A percentile compares a stretch with the other conserved stretches of the same genome.
phyloP scores from a whole-genome alignment of 129 eudicot species.

The Flaveria sonorensis region DNA sequence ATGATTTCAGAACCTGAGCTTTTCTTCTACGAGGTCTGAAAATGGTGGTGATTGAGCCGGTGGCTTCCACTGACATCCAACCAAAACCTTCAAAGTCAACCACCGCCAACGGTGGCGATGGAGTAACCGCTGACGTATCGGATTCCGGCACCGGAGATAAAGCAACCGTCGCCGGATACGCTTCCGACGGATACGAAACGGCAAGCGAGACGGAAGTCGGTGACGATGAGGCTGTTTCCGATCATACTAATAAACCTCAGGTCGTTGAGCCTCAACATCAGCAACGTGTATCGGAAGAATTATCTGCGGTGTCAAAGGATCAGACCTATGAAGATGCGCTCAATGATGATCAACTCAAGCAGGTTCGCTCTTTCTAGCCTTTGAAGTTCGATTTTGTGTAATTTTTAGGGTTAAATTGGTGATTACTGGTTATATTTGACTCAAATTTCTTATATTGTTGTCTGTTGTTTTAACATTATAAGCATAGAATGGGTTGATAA shows the following conservation, averaged over 20 bases:
- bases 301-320: conserved; percentile 30
- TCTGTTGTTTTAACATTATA: neutral
- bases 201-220: conserved; percentile 67
- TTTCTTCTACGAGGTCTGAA: conserved; percentile 8
- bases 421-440: neutral
- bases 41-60: conserved; percentile 63
- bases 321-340: conserved; percentile 44
- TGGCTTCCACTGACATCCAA: conserved; percentile 17
- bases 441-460: neutral
- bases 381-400: neutral
- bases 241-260: conserved; percentile 9
- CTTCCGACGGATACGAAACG: conserved; percentile 73
- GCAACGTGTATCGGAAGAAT: conserved; percentile 11
- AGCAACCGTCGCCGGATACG: conserved; percentile 44
- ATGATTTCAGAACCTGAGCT: neutral
- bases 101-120: neutral
- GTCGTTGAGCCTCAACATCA: conserved; percentile 27
- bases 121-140: neutral
- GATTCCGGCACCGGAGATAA: conserved; percentile 12
- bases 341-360: conserved; percentile 39
- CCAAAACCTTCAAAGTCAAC: conserved; percentile 20
- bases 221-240: conserved; percentile 28
- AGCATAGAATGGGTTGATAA: neutral
- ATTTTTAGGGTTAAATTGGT: neutral
- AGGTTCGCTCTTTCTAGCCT: conserved; percentile 34